phyloP scores from a whole-genome alignment of 2,329 filamentous ascomycete species.

The Cryphonectria naterciae region DNA sequence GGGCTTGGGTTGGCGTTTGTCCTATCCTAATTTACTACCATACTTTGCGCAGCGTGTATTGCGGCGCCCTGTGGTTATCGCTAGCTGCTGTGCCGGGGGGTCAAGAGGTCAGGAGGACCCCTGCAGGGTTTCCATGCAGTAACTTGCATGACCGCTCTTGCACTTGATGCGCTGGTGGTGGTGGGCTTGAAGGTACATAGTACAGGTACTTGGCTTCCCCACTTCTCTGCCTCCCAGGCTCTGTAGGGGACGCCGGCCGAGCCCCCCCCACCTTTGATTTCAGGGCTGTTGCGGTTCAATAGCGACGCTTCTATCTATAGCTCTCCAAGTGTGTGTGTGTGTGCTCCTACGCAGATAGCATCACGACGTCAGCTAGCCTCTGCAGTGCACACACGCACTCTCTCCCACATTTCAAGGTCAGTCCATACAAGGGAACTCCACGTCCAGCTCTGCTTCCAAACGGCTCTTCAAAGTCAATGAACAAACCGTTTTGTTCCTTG shows the following conservation, averaged over 20 bases:
- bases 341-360: slow-evolving; percentile 13
- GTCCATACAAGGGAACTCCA: background rate
- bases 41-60: background rate
- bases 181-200: slow-evolving; percentile 2
- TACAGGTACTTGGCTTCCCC: background rate
- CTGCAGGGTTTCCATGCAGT: background rate
- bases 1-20: slow-evolving; percentile 18
- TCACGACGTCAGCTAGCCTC: slow-evolving; percentile 8
- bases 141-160: background rate
- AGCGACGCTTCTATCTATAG: slow-evolving; percentile 16
- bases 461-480: background rate
- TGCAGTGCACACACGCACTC: background rate
- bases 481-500: background rate
- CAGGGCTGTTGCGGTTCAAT: slow-evolving; percentile 8
- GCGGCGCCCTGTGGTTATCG: slow-evolving; percentile 1
- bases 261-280: slow-evolving; percentile 12
- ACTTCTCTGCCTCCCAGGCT: background rate
- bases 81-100: slow-evolving; percentile 17
- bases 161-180: background rate
- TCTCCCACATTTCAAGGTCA: background rate
- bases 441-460: background rate
- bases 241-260: slow-evolving; percentile 1
- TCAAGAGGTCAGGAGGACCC: background rate
- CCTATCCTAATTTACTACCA: background rate
- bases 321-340: slow-evolving; percentile 2